Evolutionary conservation across 1,139 yeast genomes (phyloP).

Genomic region (Geotrichum klebahnii): DNA sequence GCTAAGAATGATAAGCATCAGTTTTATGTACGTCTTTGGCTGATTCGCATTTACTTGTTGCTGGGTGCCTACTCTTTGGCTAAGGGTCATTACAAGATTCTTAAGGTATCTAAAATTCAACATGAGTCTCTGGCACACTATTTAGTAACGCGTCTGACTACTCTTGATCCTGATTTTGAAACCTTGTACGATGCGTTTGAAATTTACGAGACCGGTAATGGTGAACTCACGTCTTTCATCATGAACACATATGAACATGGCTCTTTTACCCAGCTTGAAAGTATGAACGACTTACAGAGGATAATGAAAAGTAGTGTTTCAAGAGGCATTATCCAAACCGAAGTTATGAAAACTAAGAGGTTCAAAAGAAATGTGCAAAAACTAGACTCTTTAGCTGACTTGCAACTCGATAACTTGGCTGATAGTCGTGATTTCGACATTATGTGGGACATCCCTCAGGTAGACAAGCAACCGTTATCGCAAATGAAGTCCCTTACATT

Average conservation of each 20-base stretch:
- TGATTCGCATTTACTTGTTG: constrained; percentile 58
- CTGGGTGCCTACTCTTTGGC: constrained; percentile 57
- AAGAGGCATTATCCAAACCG: constrained; percentile 24
- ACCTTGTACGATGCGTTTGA: constrained; percentile 30
- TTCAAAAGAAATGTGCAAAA: constrained; percentile 22
- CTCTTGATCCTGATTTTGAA: constrained; percentile 40
- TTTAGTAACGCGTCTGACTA: constrained; percentile 48
- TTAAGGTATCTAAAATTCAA: constrained; percentile 74
- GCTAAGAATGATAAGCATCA: constrained; percentile 55
- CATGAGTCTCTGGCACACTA: constrained; percentile 67
- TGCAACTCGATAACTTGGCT: constrained; percentile 16
- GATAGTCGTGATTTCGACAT: constrained; percentile 37
- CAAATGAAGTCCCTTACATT: constrained; percentile 19
- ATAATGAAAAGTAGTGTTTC: constrained; percentile 31
- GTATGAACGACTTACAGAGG: constrained; percentile 47
- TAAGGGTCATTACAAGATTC: constrained; percentile 46
- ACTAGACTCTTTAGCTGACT: constrained; percentile 15
- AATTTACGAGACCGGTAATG: constrained; percentile 48
- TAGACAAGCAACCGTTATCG: constrained; percentile 21
- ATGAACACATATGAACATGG: constrained; percentile 51
- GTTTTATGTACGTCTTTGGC: constrained; percentile 65
- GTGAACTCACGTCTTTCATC: constrained; percentile 49
- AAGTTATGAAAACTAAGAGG: constrained; percentile 18
- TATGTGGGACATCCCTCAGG: constrained; percentile 27
- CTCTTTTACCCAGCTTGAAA: constrained; percentile 58